phyloP scores from a whole-genome alignment of 2,329 filamentous ascomycete species.

The Exophiala dermatitidis region DNA sequence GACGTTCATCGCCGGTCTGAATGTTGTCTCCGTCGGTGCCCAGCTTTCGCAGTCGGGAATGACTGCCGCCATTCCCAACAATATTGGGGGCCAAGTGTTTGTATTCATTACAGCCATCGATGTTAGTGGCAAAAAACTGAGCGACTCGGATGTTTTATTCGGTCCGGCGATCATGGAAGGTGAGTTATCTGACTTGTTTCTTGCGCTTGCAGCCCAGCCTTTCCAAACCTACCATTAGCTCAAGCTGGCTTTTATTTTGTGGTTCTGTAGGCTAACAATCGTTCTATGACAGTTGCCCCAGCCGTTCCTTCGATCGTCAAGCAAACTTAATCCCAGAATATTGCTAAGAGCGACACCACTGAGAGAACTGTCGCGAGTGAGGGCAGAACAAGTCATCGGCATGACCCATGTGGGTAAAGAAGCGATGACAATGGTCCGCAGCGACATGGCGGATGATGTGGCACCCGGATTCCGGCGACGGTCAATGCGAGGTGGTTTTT shows the following conservation, averaged over 20 bases:
- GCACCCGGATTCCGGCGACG: conserved; percentile 8
- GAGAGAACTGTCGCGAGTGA: conserved; percentile 10
- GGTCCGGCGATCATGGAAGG: conserved; percentile 27
- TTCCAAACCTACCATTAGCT: too few species aligned
- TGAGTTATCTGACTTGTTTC: conserved; percentile 5
- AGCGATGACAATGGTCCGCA: conserved; percentile 3
- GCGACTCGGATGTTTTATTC: conserved; percentile 21
- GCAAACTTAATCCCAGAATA: too few species aligned
- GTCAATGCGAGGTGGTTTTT: conserved; percentile 19
- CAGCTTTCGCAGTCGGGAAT: conserved; percentile 9
- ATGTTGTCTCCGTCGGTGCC: conserved; percentile 17
- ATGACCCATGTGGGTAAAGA: not conserved
- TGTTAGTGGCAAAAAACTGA: conserved; percentile 17
- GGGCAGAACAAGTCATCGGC: not conserved
- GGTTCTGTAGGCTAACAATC: too few species aligned
- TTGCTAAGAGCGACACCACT: not conserved
- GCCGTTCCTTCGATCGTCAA: too few species aligned
- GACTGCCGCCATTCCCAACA: conserved; percentile 16
- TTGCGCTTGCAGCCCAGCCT: not conserved
- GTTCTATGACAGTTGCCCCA: too few species aligned
- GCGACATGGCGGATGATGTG: conserved; percentile 17
- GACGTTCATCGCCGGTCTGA: conserved; percentile 25
- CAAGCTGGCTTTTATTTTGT: too few species aligned
- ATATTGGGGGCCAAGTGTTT: conserved; percentile 23
- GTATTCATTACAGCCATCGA: conserved; percentile 25